A percentile compares a stretch with the other conserved stretches of the same genome.
These are phyloP conservation scores for Dactylella cylindrospora DNA, from an alignment of 2,329 filamentous ascomycete genomes.

Conservation along the genomic window DNA sequence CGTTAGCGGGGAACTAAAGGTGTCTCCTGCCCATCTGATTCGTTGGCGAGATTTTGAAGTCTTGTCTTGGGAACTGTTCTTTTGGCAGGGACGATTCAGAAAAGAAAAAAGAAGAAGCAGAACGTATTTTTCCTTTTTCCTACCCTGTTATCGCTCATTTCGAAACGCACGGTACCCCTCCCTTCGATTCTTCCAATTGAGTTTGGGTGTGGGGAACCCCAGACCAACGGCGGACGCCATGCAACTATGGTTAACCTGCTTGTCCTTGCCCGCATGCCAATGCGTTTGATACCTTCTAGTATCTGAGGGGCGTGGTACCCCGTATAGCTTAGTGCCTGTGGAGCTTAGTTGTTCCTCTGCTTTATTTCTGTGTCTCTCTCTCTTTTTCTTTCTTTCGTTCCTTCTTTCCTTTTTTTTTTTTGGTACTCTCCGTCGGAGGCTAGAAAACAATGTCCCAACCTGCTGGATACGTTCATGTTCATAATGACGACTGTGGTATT, in stretches of 20 bases:
- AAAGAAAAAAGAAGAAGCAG: slow-evolving; percentile 34
- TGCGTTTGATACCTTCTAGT: slow-evolving; percentile 35
- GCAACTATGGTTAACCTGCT: slow-evolving; percentile 38
- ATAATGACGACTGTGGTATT: no score
- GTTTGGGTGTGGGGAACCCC: slow-evolving; percentile 45
- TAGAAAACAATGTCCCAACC: no score
- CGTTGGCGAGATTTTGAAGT: slow-evolving; percentile 19
- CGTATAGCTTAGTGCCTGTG: no score
- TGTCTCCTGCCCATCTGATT: slow-evolving; percentile 45
- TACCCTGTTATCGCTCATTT: slow-evolving; percentile 41
- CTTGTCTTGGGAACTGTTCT: slow-evolving; percentile 36
- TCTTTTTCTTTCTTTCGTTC: no score
- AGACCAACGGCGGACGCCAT: slow-evolving; percentile 43
- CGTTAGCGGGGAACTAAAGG: slow-evolving; percentile 44
- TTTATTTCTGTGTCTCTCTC: no score
- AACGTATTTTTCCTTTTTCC: slow-evolving; percentile 31
- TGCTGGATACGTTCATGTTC: no score
- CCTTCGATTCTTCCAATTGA: slow-evolving; percentile 29
- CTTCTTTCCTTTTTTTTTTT: no score
- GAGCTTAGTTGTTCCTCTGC: no score
- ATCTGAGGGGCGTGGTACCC: no score
- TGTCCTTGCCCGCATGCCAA: slow-evolving; percentile 43
- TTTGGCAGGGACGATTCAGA: slow-evolving; percentile 37
- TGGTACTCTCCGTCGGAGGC: no score
- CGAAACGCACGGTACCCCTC: slow-evolving; percentile 30